phyloP scores from a whole-genome alignment of 495 filamentous ascomycete species.

The Tricharina praecox region DNA sequence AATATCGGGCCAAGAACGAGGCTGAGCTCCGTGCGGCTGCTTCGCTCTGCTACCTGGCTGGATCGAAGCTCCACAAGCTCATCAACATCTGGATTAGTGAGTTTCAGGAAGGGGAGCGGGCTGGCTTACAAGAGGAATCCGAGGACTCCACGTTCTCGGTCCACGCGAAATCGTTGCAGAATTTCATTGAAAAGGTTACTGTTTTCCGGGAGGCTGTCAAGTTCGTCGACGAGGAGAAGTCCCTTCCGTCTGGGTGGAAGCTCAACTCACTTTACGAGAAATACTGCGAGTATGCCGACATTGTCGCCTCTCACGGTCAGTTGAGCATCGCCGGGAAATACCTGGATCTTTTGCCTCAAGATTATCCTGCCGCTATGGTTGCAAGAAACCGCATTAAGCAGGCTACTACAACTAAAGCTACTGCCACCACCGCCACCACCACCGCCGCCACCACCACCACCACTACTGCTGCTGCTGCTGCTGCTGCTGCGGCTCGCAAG shows the following conservation, averaged over 20 bases:
- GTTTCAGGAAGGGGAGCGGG: constrained; percentile 63
- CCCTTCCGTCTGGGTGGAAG: constrained; percentile 65
- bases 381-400: constrained; percentile 73
- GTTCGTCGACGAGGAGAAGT: constrained; percentile 64
- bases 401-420: constrained; percentile 41
- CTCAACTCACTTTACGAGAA: constrained; percentile 77
- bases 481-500: too few species aligned
- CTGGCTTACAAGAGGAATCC: constrained; percentile 45
- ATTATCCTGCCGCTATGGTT: constrained; percentile 77
- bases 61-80: constrained; percentile 94
- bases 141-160: constrained; percentile 75
- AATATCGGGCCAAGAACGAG: constrained; percentile 33
- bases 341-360: constrained; percentile 66
- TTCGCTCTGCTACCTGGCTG: constrained; percentile 85
- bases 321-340: constrained; percentile 78
- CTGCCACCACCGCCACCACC: constrained; percentile 10
- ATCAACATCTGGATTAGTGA: constrained; percentile 84
- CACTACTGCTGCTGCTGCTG: too few species aligned
- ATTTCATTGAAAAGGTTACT: constrained; percentile 95
- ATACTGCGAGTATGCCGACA: constrained; percentile 92
- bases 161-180: constrained; percentile 73
- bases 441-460: too few species aligned
- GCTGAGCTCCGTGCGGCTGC: constrained; percentile 61
- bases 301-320: constrained; percentile 79
- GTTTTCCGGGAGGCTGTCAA: constrained; percentile 90